These are phyloP conservation scores for Coemansia sp. DNA, from an alignment of 192 early-diverging fungal species.

Conservation along the genomic window DNA sequence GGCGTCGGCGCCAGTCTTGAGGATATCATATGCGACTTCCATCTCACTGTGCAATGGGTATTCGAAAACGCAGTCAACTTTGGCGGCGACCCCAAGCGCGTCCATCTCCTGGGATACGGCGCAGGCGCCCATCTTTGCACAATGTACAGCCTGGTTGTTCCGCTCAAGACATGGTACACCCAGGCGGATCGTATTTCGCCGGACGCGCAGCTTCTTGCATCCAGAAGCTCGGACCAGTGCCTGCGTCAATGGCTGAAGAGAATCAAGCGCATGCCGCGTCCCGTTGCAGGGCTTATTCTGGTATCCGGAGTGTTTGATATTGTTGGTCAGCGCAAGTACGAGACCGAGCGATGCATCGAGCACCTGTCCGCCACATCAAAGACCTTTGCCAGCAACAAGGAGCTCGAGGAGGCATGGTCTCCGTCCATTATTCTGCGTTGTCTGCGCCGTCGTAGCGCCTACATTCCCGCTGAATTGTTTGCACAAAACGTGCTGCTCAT, in stretches of 20 bases:
- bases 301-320: slow-evolving; percentile 54
- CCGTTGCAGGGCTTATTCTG: slow-evolving; percentile 46
- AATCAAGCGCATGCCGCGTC: slow-evolving; percentile 36
- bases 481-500: slow-evolving; percentile 45
- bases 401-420: slow-evolving; percentile 53
- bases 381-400: slow-evolving; percentile 27
- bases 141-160: slow-evolving; percentile 53
- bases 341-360: slow-evolving; percentile 51
- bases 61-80: slow-evolving; percentile 46
- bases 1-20: slow-evolving; percentile 28
- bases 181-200: slow-evolving; percentile 52
- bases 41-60: slow-evolving; percentile 52
- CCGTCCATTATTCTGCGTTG: slow-evolving; percentile 37
- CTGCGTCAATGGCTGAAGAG: slow-evolving; percentile 31
- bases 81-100: slow-evolving; percentile 48
- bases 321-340: slow-evolving; percentile 48
- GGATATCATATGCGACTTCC: slow-evolving; percentile 47
- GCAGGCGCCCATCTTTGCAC: slow-evolving; percentile 53
- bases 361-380: slow-evolving; percentile 40
- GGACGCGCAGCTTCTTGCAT: slow-evolving; percentile 42
- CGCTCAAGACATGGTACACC: slow-evolving; percentile 50
- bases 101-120: slow-evolving; percentile 50
- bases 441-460: slow-evolving; percentile 41
- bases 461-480: slow-evolving; percentile 44
- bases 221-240: slow-evolving; percentile 29